phyloP scores from a whole-genome alignment of 768 basidiomycete genomes.

The Lactarius hengduanensis region DNA sequence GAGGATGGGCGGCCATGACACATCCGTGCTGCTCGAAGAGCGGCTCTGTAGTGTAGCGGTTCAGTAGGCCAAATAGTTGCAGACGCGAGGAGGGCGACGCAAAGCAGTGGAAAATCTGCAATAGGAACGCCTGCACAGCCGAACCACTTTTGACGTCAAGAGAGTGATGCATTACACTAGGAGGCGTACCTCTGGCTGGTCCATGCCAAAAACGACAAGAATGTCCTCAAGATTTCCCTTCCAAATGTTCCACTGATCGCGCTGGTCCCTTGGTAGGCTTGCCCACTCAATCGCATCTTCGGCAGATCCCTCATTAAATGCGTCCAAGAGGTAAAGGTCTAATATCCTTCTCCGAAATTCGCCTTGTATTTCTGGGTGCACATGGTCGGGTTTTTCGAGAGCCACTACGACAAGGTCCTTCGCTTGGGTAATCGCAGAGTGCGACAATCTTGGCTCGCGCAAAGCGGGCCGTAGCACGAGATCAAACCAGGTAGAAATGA shows the following conservation, averaged over 20 bases:
- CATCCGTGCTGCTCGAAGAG: constrained; percentile 49
- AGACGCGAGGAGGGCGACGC: constrained; percentile 58
- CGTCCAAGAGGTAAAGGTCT: constrained; percentile 76
- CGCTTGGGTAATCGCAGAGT: constrained; percentile 57
- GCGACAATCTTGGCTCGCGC: constrained; percentile 67
- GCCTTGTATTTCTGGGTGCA: constrained; percentile 48
- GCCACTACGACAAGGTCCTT: constrained; percentile 70
- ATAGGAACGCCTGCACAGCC: constrained; percentile 59
- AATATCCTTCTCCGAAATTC: constrained; percentile 69
- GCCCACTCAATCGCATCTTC: constrained; percentile 76
- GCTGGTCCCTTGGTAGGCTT: constrained; percentile 58
- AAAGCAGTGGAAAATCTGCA: constrained; percentile 65
- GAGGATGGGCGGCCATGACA: constrained; percentile 56
- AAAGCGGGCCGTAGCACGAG: constrained; percentile 73
- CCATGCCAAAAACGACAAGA: constrained; percentile 61
- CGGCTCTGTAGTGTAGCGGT: constrained; percentile 55
- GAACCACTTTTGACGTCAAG: constrained; percentile 1
- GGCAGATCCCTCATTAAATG: constrained; percentile 70
- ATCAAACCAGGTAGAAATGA: constrained; percentile 82
- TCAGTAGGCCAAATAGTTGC: constrained; percentile 66
- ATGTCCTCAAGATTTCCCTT: constrained; percentile 78
- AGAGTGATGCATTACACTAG: constrained; percentile 3
- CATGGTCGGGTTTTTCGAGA: constrained; percentile 48
- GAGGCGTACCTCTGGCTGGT: constrained; percentile 59
- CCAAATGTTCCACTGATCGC: constrained; percentile 62